Conservation (phyloP, 805 yeast species). For the Saccharomycopsis guyanensis region DNA sequence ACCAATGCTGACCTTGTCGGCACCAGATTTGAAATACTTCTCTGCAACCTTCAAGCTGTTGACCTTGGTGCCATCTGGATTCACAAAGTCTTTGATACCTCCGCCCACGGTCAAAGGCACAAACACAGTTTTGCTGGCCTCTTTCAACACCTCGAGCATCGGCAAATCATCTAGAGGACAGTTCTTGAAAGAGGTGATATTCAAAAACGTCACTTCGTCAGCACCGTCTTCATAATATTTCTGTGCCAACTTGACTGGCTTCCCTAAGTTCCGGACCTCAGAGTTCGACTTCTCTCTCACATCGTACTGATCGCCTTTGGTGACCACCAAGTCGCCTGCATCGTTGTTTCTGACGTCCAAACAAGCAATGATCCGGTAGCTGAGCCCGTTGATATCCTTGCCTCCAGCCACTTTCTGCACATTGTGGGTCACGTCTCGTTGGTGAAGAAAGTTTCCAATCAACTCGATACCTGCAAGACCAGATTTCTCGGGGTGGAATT, state of each 20-base stretch:
- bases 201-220: slow-evolving; percentile 90
- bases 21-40: slow-evolving; percentile 90
- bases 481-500: slow-evolving; percentile 98
- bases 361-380: slow-evolving; percentile 92
- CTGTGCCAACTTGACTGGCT: slow-evolving; percentile 91
- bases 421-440: slow-evolving; percentile 23
- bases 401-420: slow-evolving; percentile 21
- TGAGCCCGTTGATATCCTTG: slow-evolving; percentile 49
- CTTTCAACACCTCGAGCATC: slow-evolving; percentile 81
- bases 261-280: slow-evolving; percentile 85
- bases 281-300: slow-evolving; percentile 67
- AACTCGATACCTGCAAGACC: slow-evolving; percentile 84
- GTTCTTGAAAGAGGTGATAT: slow-evolving; percentile 92
- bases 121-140: slow-evolving; percentile 83
- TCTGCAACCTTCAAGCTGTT: slow-evolving; percentile 90
- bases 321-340: slow-evolving; percentile 90
- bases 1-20: slow-evolving; percentile 98
- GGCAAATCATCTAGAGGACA: slow-evolving; percentile 92
- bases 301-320: slow-evolving; percentile 98
- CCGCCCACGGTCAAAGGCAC: slow-evolving; percentile 99
- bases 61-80: slow-evolving; percentile 70
- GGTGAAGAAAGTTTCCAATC: slow-evolving; percentile 59
- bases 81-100: slow-evolving; percentile 86
- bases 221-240: slow-evolving; percentile 92
- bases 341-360: slow-evolving; percentile 95